Percentiles rank a stretch among this genome's conserved stretches.
Evolutionary conservation across 192 early-diverging fungal species (phyloP).

Genomic region (Borealophlyctis nickersoniae): DNA sequence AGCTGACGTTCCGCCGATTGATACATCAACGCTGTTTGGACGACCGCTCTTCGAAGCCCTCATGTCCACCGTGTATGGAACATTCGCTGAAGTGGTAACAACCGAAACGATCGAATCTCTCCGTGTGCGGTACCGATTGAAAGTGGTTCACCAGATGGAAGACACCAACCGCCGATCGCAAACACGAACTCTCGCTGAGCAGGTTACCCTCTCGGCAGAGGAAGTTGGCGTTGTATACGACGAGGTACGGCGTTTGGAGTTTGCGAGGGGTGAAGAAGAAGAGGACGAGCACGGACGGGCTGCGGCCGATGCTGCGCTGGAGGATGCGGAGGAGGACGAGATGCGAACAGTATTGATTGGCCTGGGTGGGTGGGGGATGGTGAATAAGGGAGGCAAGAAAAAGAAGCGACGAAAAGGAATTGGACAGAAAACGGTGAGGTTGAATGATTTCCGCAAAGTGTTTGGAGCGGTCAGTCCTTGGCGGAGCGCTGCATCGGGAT

Average conservation of each 20-base stretch:
- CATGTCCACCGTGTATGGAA: slow-evolving; percentile 39
- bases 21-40: slow-evolving; percentile 35
- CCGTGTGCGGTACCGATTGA: slow-evolving; percentile 43
- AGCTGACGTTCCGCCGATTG: slow-evolving; percentile 4
- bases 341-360: slow-evolving; percentile 29
- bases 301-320: slow-evolving; percentile 12
- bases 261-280: slow-evolving; percentile 41
- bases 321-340: slow-evolving; percentile 38
- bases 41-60: slow-evolving; percentile 38
- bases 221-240: slow-evolving; percentile 53
- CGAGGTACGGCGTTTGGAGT: slow-evolving; percentile 45
- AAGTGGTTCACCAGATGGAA: slow-evolving; percentile 60
- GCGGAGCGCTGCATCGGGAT: slow-evolving; percentile 22
- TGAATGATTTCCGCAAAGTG: slow-evolving; percentile 48
- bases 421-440: slow-evolving; percentile 36
- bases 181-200: slow-evolving; percentile 52
- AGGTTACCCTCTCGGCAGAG: slow-evolving; percentile 48
- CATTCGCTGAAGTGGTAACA: slow-evolving; percentile 37
- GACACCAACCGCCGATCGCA: slow-evolving; percentile 49
- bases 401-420: slow-evolving; percentile 11
- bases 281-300: slow-evolving; percentile 30
- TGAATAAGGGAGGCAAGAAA: slow-evolving; percentile 7
- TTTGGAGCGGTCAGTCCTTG: slow-evolving; percentile 48
- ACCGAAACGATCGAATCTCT: slow-evolving; percentile 49
- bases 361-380: slow-evolving; percentile 48